Base-by-base conservation (phyloP, 257 asterid genomes). In the Handroanthus guayacan region DNA sequence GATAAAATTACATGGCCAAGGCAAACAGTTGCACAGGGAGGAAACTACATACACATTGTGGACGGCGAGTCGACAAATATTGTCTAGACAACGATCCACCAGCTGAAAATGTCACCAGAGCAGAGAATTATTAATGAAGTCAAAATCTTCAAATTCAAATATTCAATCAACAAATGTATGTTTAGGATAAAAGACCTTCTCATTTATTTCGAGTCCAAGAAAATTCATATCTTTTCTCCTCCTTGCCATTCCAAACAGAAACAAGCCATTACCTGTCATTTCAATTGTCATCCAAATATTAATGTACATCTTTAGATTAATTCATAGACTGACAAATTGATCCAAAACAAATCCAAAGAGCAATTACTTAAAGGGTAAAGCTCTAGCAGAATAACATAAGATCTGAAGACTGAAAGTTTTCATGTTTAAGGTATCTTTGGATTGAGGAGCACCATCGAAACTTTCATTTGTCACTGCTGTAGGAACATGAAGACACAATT, bases 181-280 rank as follows among this genome's bases (percentile, higher is more conserved):
- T 38, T 16, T 58, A 47, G 38, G 67, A 72, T 13, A 64, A 52
- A 79, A 76, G 34, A 95, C 99, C 98, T 95, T 92, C 57, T 82
- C 84, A 74, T 95, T 91, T 39, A 87, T 83, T 84, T 95, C 99
- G 48, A 95, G 83, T 63, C 99, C 98, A 77, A 95, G 97, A 80
- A 92, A 92, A 85, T 95, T 95, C 89, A 82, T 80, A 84, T 95
- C 88, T 67, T 78, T 88, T 79, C 76, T 79, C 85, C 69, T 85
- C 79, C 57, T 84, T 50, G 97, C 96, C 97, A 95, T 92, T 80
- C 87, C 90, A 76, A 84, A 86, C 76, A 92, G 75, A 86, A 95
- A 95, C 82, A 91, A 78, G 54, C 99, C 99, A 75, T 95, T 95
- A 50, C 99, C 98, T 95, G 89, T 79, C 64, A 78, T 73, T 77